Evolutionary conservation across 306 rosid genomes (phyloP).

Genomic region (Citrullus colocynthis): DNA sequence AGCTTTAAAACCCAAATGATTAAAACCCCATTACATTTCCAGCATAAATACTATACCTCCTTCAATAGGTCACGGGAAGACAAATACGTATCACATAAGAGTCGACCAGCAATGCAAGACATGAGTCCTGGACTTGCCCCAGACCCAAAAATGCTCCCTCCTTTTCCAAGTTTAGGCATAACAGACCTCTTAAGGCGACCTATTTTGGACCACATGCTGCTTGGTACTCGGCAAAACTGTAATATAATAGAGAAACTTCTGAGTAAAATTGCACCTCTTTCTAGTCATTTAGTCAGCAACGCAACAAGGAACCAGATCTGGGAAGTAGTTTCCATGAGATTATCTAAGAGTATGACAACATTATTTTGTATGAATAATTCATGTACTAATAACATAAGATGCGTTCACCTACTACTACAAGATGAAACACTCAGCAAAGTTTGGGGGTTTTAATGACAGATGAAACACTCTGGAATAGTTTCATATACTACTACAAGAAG

Average conservation of each 20-base stretch:
- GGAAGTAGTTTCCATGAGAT: background rate
- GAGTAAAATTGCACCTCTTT: background rate
- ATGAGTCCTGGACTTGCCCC: slow-evolving; percentile 89
- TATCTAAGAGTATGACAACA: background rate
- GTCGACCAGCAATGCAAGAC: slow-evolving; percentile 91
- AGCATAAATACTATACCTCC: slow-evolving; percentile 48
- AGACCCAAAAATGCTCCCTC: slow-evolving; percentile 52
- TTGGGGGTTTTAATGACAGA: background rate
- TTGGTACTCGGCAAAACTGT: slow-evolving; percentile 68
- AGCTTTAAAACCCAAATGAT: background rate
- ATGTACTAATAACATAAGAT: background rate
- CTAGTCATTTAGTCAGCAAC: background rate
- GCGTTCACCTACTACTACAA: too few species aligned
- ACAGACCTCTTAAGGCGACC: slow-evolving; percentile 84
- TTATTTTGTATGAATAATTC: background rate
- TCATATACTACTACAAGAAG: background rate
- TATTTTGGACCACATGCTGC: slow-evolving; percentile 82
- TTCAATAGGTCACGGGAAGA: slow-evolving; percentile 84
- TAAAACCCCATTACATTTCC: background rate
- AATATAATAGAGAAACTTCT: background rate
- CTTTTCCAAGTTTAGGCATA: slow-evolving; percentile 77
- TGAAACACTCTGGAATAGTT: background rate
- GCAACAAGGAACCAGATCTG: background rate
- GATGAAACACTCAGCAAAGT: background rate
- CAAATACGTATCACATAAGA: slow-evolving; percentile 83